A percentile compares a stretch with the other conserved stretches of the same genome.
Conservation (phyloP, 352 stramenopile species). For the Hyaloperonospora brassicae region DNA sequence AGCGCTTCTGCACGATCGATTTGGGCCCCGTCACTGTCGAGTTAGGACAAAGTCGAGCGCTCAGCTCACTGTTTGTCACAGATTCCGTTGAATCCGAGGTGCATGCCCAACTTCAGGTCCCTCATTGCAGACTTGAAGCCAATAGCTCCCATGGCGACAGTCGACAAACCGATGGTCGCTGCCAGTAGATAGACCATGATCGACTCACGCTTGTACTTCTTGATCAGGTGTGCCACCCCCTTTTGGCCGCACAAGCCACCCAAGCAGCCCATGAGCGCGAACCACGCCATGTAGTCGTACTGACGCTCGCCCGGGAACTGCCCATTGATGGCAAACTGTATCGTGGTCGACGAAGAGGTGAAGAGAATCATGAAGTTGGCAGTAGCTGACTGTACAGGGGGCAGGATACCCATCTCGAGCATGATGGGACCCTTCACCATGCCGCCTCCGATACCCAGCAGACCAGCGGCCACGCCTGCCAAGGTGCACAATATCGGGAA, state of each 20-base stretch:
- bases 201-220: conserved; percentile 85
- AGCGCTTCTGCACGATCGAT: too few relatives aligned
- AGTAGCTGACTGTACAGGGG: conserved; percentile 82
- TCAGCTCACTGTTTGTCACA: conserved; percentile 45
- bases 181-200: conserved; percentile 78
- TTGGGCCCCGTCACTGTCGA: too few relatives aligned
- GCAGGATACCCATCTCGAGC: conserved; percentile 94
- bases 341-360: conserved; percentile 90
- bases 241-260: conserved; percentile 68
- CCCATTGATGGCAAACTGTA: conserved; percentile 77
- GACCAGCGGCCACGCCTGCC: conserved; percentile 90
- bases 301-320: conserved; percentile 67
- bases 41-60: background rate
- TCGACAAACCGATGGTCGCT: conserved; percentile 61
- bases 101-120: conserved; percentile 47
- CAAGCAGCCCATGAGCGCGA: conserved; percentile 87
- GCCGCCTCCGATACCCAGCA: conserved; percentile 94
- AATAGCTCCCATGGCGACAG: conserved; percentile 60
- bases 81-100: conserved; percentile 62
- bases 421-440: conserved; percentile 97
- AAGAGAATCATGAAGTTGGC: conserved; percentile 89
- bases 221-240: conserved; percentile 84
- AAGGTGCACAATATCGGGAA: conserved; percentile 91
- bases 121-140: conserved; percentile 45
- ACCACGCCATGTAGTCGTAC: conserved; percentile 89